Evolutionary conservation across 176 grass and related monocot species (phyloP).

Genomic region (Tillandsia fasciculata): DNA sequence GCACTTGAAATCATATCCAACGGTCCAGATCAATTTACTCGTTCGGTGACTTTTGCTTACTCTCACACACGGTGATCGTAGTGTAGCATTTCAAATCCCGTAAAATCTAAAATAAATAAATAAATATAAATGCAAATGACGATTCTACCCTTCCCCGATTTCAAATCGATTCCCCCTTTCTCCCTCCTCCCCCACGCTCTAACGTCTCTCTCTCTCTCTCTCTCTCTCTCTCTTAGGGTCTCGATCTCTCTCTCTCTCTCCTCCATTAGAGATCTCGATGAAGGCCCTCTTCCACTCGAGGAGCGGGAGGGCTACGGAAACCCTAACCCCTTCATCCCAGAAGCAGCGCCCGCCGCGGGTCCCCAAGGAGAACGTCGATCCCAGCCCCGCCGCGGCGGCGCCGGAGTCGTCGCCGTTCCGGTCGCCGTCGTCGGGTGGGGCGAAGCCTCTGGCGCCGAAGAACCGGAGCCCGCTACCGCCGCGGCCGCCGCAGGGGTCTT

Average conservation of each 20-base stretch:
- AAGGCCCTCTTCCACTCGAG: constrained; percentile 13
- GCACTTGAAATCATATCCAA: too few species aligned
- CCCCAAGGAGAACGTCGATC: constrained; percentile 28
- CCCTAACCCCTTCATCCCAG: constrained; percentile 11
- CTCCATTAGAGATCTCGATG: background rate
- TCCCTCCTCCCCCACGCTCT: background rate
- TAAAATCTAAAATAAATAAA: background rate
- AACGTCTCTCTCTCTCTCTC: background rate
- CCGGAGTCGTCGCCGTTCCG: constrained; percentile 29
- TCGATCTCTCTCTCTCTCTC: constrained; percentile 1
- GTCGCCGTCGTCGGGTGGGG: constrained; percentile 26
- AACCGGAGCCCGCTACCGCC: constrained; percentile 41
- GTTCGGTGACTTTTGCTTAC: too few species aligned
- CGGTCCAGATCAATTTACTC: too few species aligned
- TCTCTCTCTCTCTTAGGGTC: background rate
- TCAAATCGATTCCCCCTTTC: background rate
- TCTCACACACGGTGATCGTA: background rate
- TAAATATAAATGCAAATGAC: background rate
- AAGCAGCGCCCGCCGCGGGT: constrained; percentile 16
- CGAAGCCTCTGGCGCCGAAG: constrained; percentile 29
- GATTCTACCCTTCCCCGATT: background rate
- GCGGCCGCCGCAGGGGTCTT: constrained; percentile 24
- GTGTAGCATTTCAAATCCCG: background rate
- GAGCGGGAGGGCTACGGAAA: constrained; percentile 17
- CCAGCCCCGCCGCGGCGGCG: background rate